Percentiles rank a stretch among this genome's conserved stretches.
These are phyloP conservation scores for Penicillium decumbens DNA, from an alignment of 2,329 filamentous ascomycete genomes.

Conservation along the genomic window DNA sequence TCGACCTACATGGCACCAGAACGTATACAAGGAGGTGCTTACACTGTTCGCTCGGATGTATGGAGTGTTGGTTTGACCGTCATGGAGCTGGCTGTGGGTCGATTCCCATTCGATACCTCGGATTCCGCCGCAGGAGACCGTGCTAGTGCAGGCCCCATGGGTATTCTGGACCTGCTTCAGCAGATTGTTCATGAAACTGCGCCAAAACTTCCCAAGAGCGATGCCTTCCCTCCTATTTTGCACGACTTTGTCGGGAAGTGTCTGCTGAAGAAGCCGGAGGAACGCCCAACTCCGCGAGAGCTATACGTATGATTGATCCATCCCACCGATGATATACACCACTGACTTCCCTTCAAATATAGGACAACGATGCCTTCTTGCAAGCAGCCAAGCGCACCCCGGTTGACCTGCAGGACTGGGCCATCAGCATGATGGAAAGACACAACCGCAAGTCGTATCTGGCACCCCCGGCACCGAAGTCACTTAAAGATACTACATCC, in stretches of 20 bases:
- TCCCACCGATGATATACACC: background rate
- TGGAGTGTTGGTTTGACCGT: conserved; percentile 95
- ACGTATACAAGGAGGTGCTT: conserved; percentile 92
- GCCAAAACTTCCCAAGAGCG: conserved; percentile 89
- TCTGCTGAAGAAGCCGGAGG: conserved; percentile 80
- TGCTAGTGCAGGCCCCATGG: conserved; percentile 69
- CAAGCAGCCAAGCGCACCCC: conserved; percentile 95
- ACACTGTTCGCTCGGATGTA: conserved; percentile 96
- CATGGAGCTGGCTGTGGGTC: conserved; percentile 96
- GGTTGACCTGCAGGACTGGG: conserved; percentile 90
- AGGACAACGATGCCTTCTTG: conserved; percentile 91
- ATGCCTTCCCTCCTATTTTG: conserved; percentile 89
- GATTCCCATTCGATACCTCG: conserved; percentile 84
- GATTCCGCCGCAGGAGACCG: conserved; percentile 70
- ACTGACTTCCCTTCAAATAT: conserved; percentile 15
- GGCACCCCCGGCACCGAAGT: conserved; percentile 73
- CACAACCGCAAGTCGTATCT: conserved; percentile 95
- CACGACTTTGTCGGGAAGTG: conserved; percentile 98
- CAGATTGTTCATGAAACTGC: conserved; percentile 97
- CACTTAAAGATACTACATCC: conserved; percentile 52
- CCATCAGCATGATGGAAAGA: conserved; percentile 85
- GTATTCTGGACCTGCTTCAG: conserved; percentile 91
- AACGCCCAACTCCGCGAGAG: conserved; percentile 86
- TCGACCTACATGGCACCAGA: conserved; percentile 99
- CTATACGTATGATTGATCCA: conserved; percentile 65